Evolutionary conservation across 345 rosid genomes (phyloP).

Genomic region (Arabis hirsuta): DNA sequence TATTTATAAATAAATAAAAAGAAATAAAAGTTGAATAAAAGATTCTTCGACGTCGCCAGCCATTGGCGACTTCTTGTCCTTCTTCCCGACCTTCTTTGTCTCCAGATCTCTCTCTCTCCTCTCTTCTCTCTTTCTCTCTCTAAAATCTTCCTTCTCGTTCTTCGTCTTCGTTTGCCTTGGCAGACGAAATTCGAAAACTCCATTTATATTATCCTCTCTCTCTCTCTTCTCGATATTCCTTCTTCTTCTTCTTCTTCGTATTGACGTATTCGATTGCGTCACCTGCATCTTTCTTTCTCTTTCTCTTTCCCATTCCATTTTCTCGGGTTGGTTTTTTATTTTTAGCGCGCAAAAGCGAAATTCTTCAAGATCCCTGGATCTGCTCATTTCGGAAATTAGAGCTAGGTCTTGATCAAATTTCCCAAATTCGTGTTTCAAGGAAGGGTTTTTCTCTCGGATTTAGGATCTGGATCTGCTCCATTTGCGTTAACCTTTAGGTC

Average conservation of each 20-base stretch:
- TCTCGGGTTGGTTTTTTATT: neutral
- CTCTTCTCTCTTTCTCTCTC: constrained; percentile 4
- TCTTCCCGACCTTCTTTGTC: constrained; percentile 19
- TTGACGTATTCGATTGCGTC: constrained; percentile 38
- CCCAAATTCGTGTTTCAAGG: neutral
- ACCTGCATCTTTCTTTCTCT: constrained; percentile 12
- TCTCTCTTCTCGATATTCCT: neutral
- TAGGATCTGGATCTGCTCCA: constrained; percentile 20
- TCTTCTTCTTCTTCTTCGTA: constrained; percentile 19
- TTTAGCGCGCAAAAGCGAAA: constrained; percentile 18
- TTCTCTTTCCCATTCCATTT: neutral
- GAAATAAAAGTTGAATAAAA: constrained; percentile 25
- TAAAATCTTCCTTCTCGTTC: constrained; percentile 25
- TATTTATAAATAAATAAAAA: neutral
- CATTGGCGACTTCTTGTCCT: constrained; percentile 45
- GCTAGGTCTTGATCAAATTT: constrained; percentile 36
- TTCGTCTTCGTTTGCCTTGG: constrained; percentile 25
- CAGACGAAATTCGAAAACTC: constrained; percentile 17
- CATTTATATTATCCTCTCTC: constrained; percentile 23
- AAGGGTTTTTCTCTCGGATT: neutral
- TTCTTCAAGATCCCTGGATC: constrained; percentile 35
- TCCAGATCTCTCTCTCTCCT: constrained; percentile 35
- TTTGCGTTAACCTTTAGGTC: neutral
- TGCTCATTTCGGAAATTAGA: constrained; percentile 27
- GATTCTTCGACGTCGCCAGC: constrained; percentile 46